phyloP scores from a whole-genome alignment of 352 stramenopile species.

The Halophytophthora polymorphica region DNA sequence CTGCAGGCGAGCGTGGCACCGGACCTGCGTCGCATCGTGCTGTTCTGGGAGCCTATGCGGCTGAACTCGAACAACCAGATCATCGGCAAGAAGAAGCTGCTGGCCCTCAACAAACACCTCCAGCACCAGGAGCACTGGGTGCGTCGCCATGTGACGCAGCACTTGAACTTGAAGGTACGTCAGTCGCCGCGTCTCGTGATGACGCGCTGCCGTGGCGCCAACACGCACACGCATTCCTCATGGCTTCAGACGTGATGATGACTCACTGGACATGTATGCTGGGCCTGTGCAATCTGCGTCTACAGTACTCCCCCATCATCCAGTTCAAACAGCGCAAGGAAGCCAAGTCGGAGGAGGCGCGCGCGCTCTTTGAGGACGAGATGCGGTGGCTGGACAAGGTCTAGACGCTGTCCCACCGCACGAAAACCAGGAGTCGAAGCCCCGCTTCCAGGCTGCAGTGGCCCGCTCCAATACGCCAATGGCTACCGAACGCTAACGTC shows the following conservation, averaged over 20 bases:
- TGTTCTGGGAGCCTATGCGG: constrained; percentile 73
- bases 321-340: constrained; percentile 77
- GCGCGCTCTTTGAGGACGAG: constrained; percentile 63
- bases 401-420: constrained; percentile 10
- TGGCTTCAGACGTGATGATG: too few relatives aligned
- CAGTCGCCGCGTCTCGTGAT: too few relatives aligned
- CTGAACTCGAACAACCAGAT: constrained; percentile 66
- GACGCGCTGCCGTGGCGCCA: too few relatives aligned
- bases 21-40: constrained; percentile 59
- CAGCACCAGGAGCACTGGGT: constrained; percentile 66
- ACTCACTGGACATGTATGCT: too few relatives aligned
- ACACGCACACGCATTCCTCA: too few relatives aligned
- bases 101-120: constrained; percentile 59
- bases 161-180: constrained; percentile 78
- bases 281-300: not conserved
- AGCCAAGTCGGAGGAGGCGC: constrained; percentile 57
- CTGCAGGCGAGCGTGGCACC: constrained; percentile 61
- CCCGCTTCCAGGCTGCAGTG: constrained; percentile 28
- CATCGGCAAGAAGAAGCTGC: constrained; percentile 74
- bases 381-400: constrained; percentile 72
- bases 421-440: constrained; percentile 14
- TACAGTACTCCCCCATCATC: constrained; percentile 69
- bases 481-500: constrained; percentile 15
- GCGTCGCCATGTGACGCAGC: constrained; percentile 61
- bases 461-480: constrained; percentile 15